A percentile compares a stretch with the other conserved stretches of the same genome.
phyloP scores from a whole-genome alignment of 345 rosid species.

The Pugionium cornutum region DNA sequence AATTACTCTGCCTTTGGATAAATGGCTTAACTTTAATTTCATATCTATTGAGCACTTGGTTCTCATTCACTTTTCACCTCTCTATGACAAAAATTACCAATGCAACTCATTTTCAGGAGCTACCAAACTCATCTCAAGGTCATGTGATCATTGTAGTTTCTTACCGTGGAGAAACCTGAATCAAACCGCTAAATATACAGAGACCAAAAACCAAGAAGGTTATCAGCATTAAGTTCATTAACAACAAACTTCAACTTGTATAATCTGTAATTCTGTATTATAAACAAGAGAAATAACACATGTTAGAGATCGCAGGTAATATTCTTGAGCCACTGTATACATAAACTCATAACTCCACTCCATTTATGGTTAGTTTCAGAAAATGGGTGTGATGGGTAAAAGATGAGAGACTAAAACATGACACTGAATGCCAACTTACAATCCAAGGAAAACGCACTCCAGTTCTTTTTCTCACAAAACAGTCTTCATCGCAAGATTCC shows the following conservation, averaged over 20 bases:
- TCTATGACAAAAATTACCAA: not conserved
- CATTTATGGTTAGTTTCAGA: not conserved
- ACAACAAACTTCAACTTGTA: not conserved
- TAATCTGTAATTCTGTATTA: not conserved
- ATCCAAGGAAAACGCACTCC: slow-evolving; percentile 3
- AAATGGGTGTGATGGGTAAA: not conserved
- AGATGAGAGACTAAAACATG: not conserved
- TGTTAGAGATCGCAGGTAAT: not conserved
- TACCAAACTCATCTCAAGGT: not conserved
- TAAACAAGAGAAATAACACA: slow-evolving; percentile 16
- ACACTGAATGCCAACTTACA: not conserved
- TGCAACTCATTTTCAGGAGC: not conserved
- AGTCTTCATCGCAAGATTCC: not conserved
- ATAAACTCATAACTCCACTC: not conserved
- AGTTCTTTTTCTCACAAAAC: not conserved
- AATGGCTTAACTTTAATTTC: not conserved
- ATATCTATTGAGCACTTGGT: not conserved
- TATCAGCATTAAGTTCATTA: not conserved
- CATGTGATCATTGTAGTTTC: not conserved
- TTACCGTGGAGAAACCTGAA: not conserved
- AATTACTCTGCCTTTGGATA: slow-evolving; percentile 2
- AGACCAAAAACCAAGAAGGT: not conserved
- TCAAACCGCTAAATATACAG: not conserved
- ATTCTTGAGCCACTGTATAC: not conserved
- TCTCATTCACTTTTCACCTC: not conserved